Evolutionary conservation across 176 grass and related monocot genomes (phyloP).

Genomic region (Ensete glaucum): DNA sequence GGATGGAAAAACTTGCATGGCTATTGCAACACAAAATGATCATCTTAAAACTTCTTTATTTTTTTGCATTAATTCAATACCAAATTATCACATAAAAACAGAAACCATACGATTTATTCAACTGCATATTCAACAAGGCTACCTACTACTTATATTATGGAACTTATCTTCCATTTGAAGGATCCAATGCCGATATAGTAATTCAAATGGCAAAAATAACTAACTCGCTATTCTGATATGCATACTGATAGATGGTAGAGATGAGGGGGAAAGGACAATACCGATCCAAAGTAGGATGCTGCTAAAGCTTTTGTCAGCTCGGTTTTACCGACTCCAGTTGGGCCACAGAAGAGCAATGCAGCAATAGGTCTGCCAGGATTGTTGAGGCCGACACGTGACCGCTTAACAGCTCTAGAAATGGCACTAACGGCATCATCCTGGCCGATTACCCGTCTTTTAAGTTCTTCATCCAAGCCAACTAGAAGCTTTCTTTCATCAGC

Average conservation of each 20-base stretch:
- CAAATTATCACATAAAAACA: no score
- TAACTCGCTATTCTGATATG: no score
- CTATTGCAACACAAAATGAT: no score
- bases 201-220: no score
- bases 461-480: conserved; percentile 13
- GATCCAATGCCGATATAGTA: no score
- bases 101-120: no score
- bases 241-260: not conserved
- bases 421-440: conserved; percentile 28
- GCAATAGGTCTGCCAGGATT: conserved; percentile 16
- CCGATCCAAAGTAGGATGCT: conserved; percentile 25
- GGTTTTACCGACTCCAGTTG: conserved; percentile 49
- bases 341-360: conserved; percentile 32
- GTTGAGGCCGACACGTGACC: conserved; percentile 28
- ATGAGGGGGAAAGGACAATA: not conserved
- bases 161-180: no score
- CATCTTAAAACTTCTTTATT: no score
- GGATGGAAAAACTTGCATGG: no score
- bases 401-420: conserved; percentile 23
- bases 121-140: no score
- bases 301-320: conserved; percentile 46
- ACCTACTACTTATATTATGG: no score
- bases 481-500: conserved; percentile 25
- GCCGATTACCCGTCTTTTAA: conserved; percentile 27
- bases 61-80: no score